Base-by-base conservation (phyloP, 257 asterid genomes). In the Dorcoceras hygrometricum region DNA sequence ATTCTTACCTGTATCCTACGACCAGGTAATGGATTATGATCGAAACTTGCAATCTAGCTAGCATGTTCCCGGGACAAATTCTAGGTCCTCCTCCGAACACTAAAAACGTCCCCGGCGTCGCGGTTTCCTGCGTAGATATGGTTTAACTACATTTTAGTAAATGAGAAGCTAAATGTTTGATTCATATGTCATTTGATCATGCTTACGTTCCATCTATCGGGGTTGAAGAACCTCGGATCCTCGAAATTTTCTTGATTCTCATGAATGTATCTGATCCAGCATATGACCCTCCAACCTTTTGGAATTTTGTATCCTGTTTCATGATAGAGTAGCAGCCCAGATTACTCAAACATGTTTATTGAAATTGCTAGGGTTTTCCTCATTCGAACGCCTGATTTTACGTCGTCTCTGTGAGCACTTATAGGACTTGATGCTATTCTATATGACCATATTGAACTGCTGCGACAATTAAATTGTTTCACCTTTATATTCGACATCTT, bases 1-100 rank as follows among this genome's bases (percentile, higher is more conserved):
- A 8, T 32, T 32, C 18, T 59, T 61, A 84, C 94, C 82, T 82
- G 83, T 80, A 86, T 46, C 88, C 82, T n/a, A 73, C 57, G n/a
- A 76, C 85, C 65, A 86, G 63, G 67, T 84, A 86, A 75, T 84
- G 89, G 20, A 86, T 58, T 1, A 86, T 69, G 48, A 86, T 31
- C 28, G 80, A 39, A 9, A 84, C 72, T 59, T 86, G 88, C 23
- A 84, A 54, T 31, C 90, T 76, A 27, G 94, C 94, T 50, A 76
- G 82, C 94, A 86, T 86, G 67, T 84, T 86, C 54, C 94, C 90
- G 2, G 87, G 71, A 56, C 94, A 86, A 4, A 62, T 71, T 76
- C 94, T 80, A 31, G 87, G 10, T 20, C 94, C 94, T 22, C 82
- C 90, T 10, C 94, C 94, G 2, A 86, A 86, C 22, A 67, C 88